Percentiles rank a stretch among this genome's conserved stretches.
Evolutionary conservation across 2,329 filamentous ascomycete species (phyloP).

Genomic region (Mycocentrospora acerina): DNA sequence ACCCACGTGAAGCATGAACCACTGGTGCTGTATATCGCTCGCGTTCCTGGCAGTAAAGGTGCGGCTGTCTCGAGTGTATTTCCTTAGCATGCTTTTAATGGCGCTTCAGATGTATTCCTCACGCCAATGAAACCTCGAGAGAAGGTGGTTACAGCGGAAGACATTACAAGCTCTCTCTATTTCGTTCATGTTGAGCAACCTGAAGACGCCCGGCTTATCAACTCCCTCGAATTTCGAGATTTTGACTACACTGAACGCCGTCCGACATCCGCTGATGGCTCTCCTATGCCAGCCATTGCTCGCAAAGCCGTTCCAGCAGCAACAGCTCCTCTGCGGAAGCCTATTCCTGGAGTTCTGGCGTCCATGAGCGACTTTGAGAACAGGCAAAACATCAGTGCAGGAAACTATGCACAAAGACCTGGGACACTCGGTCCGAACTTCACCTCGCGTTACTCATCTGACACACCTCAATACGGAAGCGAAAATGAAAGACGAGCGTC

Average conservation of each 20-base stretch:
- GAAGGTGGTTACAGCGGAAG: slow-evolving; percentile 85
- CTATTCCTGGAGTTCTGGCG: slow-evolving; percentile 28
- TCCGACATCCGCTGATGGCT: slow-evolving; percentile 8
- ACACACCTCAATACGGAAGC: slow-evolving; percentile 18
- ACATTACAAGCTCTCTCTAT: slow-evolving; percentile 85
- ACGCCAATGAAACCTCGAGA: slow-evolving; percentile 85
- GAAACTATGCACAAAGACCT: slow-evolving; percentile 17
- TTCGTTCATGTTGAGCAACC: slow-evolving; percentile 79
- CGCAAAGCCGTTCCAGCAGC: slow-evolving; percentile 32
- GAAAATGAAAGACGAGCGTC: slow-evolving; percentile 23
- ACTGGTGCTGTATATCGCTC: slow-evolving; percentile 84
- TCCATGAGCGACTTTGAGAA: slow-evolving; percentile 26
- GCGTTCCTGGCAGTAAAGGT: slow-evolving; percentile 91
- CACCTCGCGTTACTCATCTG: slow-evolving; percentile 26
- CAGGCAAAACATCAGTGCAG: slow-evolving; percentile 31
- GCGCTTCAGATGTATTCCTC: slow-evolving; percentile 75
- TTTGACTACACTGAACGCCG: slow-evolving; percentile 11
- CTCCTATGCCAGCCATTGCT: slow-evolving; percentile 22
- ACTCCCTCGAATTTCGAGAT: slow-evolving; percentile 14
- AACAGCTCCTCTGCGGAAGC: slow-evolving; percentile 25
- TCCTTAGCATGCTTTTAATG: slow-evolving; percentile 15
- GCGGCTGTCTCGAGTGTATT: slow-evolving; percentile 29
- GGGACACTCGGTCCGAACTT: slow-evolving; percentile 20
- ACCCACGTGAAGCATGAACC: slow-evolving; percentile 68
- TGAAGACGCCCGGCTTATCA: slow-evolving; percentile 48